Evolutionary conservation across 1,139 yeast genomes (phyloP).

Genomic region (Chernovozyma sophiae-reginae): DNA sequence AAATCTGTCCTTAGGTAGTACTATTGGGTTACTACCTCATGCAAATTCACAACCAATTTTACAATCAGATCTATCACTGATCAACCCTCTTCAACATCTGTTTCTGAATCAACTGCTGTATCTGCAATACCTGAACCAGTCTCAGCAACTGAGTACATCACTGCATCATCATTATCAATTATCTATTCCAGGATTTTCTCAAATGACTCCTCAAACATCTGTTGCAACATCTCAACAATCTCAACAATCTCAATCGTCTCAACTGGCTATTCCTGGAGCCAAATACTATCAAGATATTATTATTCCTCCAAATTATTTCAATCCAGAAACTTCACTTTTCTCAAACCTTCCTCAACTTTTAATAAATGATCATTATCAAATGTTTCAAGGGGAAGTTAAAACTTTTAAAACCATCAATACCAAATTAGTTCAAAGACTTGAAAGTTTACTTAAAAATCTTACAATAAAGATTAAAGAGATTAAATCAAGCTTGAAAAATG

Average conservation of each 20-base stretch:
- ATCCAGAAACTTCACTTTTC: slow-evolving; percentile 36
- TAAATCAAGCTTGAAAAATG: slow-evolving; percentile 38
- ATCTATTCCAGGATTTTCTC: neutral
- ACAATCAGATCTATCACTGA: neutral
- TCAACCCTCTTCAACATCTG: neutral
- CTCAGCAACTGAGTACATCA: neutral
- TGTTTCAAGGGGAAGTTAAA: slow-evolving; percentile 25
- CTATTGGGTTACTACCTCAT: neutral
- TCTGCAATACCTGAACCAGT: neutral
- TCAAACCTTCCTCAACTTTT: slow-evolving; percentile 33
- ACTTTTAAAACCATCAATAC: slow-evolving; percentile 29
- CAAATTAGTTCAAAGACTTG: slow-evolving; percentile 38
- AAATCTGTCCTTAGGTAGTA: slow-evolving; percentile 1
- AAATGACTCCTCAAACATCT: neutral
- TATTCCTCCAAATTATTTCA: slow-evolving; percentile 46
- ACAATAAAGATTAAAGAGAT: slow-evolving; percentile 42
- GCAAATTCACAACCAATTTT: slow-evolving; percentile 1
- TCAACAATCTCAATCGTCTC: neutral
- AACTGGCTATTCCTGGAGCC: neutral
- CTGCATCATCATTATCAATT: neutral
- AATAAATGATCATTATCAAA: slow-evolving; percentile 33
- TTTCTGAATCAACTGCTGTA: neutral
- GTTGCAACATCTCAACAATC: neutral
- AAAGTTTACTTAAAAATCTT: slow-evolving; percentile 34
- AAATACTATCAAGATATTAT: slow-evolving; percentile 22